Evolutionary conservation across 805 yeast genomes (phyloP).

Genomic region (Wickerhamomyces mucosus): DNA sequence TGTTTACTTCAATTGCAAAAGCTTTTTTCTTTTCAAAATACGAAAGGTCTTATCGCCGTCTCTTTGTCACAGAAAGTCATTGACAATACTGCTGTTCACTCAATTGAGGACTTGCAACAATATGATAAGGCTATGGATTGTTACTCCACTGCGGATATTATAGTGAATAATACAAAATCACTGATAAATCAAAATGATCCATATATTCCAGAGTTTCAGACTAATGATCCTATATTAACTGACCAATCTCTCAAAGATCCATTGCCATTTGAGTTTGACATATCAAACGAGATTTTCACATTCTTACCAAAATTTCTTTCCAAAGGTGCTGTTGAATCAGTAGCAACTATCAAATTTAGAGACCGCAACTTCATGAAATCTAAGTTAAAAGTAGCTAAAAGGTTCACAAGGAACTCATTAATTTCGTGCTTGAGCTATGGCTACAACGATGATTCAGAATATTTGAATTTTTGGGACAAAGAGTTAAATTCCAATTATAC

Average conservation of each 20-base stretch:
- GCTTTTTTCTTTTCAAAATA: slow-evolving; percentile 18
- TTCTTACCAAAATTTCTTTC: slow-evolving; percentile 5
- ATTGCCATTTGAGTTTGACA: slow-evolving; percentile 31
- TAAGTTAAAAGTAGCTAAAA: slow-evolving; percentile 6
- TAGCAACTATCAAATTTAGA: slow-evolving; percentile 1
- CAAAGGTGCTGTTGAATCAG: not conserved
- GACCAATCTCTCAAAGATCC: slow-evolving; percentile 21
- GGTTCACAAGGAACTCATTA: slow-evolving; percentile 10
- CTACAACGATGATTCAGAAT: slow-evolving; percentile 1
- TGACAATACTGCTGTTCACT: not conserved
- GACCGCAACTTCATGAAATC: slow-evolving; percentile 11
- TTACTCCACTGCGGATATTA: slow-evolving; percentile 9
- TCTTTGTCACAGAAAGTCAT: not conserved
- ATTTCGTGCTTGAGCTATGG: slow-evolving; percentile 5
- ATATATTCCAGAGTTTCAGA: slow-evolving; percentile 24
- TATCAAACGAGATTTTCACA: slow-evolving; percentile 15
- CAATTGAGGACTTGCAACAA: slow-evolving; percentile 1
- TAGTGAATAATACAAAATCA: slow-evolving; percentile 7
- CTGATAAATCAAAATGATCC: slow-evolving; percentile 8
- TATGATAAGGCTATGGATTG: slow-evolving; percentile 3
- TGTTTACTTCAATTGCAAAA: slow-evolving; percentile 37
- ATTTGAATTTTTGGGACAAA: slow-evolving; percentile 9
- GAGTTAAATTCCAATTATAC: slow-evolving; percentile 6
- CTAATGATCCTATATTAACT: slow-evolving; percentile 25
- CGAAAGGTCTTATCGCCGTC: not conserved